Percentiles rank a stretch among this genome's conserved stretches.
Conservation (phyloP, 2,329 filamentous ascomycete species). For the Zymoseptoria tritici region DNA sequence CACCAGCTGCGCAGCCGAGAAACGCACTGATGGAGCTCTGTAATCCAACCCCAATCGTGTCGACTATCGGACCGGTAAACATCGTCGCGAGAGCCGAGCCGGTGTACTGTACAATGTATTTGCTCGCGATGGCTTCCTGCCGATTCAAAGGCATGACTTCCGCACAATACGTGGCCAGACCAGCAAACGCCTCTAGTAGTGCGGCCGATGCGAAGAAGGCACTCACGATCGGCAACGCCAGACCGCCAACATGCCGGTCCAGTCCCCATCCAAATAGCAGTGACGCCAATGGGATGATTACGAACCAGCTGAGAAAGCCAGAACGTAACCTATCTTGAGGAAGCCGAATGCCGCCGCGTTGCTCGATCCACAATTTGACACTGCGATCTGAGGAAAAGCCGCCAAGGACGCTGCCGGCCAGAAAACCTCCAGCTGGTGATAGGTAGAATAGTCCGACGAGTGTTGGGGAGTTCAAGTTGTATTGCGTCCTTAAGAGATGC, state of each 20-base stretch:
- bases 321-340: slow-evolving; percentile 60
- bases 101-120: slow-evolving; percentile 68
- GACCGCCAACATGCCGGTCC: slow-evolving; percentile 44
- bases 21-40: slow-evolving; percentile 16
- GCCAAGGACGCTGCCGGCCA: slow-evolving; percentile 59
- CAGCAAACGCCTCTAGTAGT: slow-evolving; percentile 64
- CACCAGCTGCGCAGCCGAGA: slow-evolving; percentile 15
- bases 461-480: slow-evolving; percentile 56
- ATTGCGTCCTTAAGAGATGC: slow-evolving; percentile 65
- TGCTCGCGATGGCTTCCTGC: slow-evolving; percentile 62
- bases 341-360: slow-evolving; percentile 49
- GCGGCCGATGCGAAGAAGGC: slow-evolving; percentile 65
- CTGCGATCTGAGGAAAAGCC: slow-evolving; percentile 60
- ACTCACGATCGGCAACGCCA: slow-evolving; percentile 55
- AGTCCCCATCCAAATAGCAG: slow-evolving; percentile 59
- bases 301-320: slow-evolving; percentile 46
- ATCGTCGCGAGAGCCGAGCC: slow-evolving; percentile 63
- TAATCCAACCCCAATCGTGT: slow-evolving; percentile 65
- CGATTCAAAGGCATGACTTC: slow-evolving; percentile 66
- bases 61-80: slow-evolving; percentile 60
- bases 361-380: slow-evolving; percentile 56
- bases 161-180: slow-evolving; percentile 68
- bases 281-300: slow-evolving; percentile 50
- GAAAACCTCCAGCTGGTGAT: slow-evolving; percentile 59
- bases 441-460: slow-evolving; percentile 64